phyloP scores from a whole-genome alignment of 139 green algal genomes.

The Volvox africanus region DNA sequence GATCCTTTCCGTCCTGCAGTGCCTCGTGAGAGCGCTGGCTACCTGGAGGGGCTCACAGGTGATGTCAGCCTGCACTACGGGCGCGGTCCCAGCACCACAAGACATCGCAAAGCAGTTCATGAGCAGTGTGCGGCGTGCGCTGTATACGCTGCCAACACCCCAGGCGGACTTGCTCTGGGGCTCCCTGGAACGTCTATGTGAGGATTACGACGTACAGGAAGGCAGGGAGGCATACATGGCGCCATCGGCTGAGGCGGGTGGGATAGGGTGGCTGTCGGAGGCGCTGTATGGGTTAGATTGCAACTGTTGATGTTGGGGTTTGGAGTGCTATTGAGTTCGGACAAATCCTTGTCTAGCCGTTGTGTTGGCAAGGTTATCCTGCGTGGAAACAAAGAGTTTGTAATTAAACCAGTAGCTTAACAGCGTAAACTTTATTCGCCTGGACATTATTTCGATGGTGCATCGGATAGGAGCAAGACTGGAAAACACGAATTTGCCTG shows the following conservation, averaged over 20 bases:
- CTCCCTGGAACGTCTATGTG: constrained; percentile 16
- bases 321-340: no score
- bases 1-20: constrained; percentile 11
- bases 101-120: neutral
- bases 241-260: no score
- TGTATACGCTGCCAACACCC: neutral
- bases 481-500: no score
- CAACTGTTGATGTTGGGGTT: neutral
- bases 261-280: neutral
- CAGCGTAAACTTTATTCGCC: no score
- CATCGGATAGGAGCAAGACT: no score
- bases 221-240: no score
- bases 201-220: neutral
- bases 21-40: neutral
- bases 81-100: neutral
- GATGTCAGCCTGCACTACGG: neutral
- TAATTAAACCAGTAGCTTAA: no score
- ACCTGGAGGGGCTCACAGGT: neutral
- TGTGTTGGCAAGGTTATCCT: no score
- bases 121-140: neutral
- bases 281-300: neutral
- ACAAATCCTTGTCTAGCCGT: no score
- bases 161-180: neutral
- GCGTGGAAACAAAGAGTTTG: no score
- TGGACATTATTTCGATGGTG: no score